Base-by-base conservation (phyloP, 2,329 filamentous ascomycete genomes). In the Cordyceps pruinosa region DNA sequence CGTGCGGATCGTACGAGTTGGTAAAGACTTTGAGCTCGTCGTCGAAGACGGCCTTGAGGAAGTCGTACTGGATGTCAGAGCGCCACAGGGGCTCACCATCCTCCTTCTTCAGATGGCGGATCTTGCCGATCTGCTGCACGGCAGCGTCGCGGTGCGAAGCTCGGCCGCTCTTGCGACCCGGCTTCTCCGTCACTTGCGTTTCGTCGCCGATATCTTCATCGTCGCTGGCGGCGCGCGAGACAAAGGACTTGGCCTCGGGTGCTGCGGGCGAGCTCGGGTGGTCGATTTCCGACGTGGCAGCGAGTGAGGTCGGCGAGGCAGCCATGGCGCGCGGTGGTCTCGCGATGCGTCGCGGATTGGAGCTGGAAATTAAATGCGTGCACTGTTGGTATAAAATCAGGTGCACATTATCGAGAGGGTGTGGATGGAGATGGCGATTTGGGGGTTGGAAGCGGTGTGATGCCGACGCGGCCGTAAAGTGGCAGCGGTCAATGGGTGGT, bases 21-120 rank as follows among this genome's bases (percentile, higher is more conserved):
- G 90, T 96, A 71, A 99, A 99, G 68, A 91, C 91, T 61, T 76
- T 76, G 53, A 76, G 69, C 2, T 87, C 79, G 67, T 94, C 82
- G 67, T 92, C 86, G 69, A 95, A 94, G 61, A 95, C 85, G 50
- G 85, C 81, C 64, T 84, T 84, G 63, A 95, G 79, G 65, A 95
- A 94, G 71, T 94, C 90, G 72, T 87, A 92, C 71, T 95, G 90
- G 59, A 95, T 95, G 71, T 95, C 90, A 69, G 85, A 86, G 65
- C 90, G 80, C 90, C 90, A 95, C 4, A 95, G 78, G 48, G 90
- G 90, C 63, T 92, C 88, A 66, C 90, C 90, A 67, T 95, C 90
- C 60, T 92, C 89, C 71, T 94, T 94, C 73, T 95, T 95, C 53
- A 95, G 74, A 69, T 94, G 89, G 54, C 88, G 77, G 58, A 95